Percentiles rank a stretch among this genome's conserved stretches.
Evolutionary conservation across 768 basidiomycete genomes (phyloP).

Genomic region (Podaxis sp.): DNA sequence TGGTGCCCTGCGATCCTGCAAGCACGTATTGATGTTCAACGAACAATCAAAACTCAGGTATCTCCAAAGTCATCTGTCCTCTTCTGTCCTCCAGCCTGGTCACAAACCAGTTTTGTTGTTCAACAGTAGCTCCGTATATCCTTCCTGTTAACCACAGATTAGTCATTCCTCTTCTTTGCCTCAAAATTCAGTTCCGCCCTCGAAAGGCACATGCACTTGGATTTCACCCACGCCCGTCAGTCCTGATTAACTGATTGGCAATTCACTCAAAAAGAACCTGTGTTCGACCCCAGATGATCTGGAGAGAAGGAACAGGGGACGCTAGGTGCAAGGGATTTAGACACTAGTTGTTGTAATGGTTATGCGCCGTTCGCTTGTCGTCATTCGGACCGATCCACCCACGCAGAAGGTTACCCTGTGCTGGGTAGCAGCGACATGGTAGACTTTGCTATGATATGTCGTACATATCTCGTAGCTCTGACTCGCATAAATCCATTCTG

Average conservation of each 20-base stretch:
- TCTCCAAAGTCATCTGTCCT: background rate
- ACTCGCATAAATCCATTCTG: background rate
- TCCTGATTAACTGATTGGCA: background rate
- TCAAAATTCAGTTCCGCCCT: background rate
- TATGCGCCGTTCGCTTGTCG: background rate
- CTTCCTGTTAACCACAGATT: background rate
- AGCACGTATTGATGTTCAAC: background rate
- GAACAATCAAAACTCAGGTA: background rate
- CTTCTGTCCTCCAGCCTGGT: background rate
- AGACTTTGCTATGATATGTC: background rate
- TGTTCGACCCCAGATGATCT: background rate
- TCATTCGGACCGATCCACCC: conserved; percentile 3
- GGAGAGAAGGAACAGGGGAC: background rate
- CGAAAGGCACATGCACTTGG: background rate
- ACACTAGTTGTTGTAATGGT: background rate
- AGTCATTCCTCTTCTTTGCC: background rate
- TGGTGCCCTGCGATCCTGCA: background rate
- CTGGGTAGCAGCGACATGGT: conserved; percentile 8
- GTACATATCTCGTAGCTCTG: background rate
- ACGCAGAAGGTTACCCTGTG: conserved; percentile 1
- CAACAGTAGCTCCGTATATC: background rate
- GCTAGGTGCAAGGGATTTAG: background rate
- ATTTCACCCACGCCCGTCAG: background rate
- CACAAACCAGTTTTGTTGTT: conserved; percentile 2
- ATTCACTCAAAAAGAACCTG: background rate